phyloP scores from a whole-genome alignment of 129 eudicot species.

The Artemisia tridentata region DNA sequence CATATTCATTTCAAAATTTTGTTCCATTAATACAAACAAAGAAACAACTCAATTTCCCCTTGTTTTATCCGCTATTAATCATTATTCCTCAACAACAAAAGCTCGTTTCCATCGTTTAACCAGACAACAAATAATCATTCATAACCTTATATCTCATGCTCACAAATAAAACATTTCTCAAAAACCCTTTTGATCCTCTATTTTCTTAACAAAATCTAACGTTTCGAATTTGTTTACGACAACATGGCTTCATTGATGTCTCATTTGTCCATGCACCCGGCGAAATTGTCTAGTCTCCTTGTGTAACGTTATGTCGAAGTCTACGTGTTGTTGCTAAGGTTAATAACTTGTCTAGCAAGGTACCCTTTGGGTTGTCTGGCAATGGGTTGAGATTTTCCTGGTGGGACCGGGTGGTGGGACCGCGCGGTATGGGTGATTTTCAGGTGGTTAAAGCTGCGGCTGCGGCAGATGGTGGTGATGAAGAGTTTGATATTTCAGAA shows the following conservation, averaged over 20 bases:
- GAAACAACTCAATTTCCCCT: conserved; percentile 14
- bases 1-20: conserved; percentile 14
- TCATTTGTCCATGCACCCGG: conserved; percentile 24
- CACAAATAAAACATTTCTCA: conserved; percentile 14
- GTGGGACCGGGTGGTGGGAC: conserved; percentile 36
- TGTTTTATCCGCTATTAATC: conserved; percentile 40
- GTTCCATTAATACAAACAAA: conserved; percentile 25
- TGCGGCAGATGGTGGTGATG: conserved; percentile 49
- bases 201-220: conserved; percentile 14
- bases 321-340: conserved; percentile 27
- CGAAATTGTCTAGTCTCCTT: conserved; percentile 30
- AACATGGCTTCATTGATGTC: conserved; percentile 32
- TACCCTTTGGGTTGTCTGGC: conserved; percentile 33
- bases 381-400: conserved; percentile 26
- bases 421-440: conserved; percentile 27
- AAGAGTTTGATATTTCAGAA: conserved; percentile 42
- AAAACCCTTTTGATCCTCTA: conserved; percentile 26
- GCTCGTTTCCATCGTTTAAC: conserved; percentile 34
- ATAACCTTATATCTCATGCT: conserved; percentile 8
- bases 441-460: conserved; percentile 53
- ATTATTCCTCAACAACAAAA: conserved; percentile 1
- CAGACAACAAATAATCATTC: conserved; percentile 27
- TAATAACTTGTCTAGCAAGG: conserved; percentile 27
- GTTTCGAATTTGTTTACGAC: neutral
- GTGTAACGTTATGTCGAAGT: conserved; percentile 30